Conservation (phyloP, 805 yeast genomes). For the Isabelozyma gotoi region DNA sequence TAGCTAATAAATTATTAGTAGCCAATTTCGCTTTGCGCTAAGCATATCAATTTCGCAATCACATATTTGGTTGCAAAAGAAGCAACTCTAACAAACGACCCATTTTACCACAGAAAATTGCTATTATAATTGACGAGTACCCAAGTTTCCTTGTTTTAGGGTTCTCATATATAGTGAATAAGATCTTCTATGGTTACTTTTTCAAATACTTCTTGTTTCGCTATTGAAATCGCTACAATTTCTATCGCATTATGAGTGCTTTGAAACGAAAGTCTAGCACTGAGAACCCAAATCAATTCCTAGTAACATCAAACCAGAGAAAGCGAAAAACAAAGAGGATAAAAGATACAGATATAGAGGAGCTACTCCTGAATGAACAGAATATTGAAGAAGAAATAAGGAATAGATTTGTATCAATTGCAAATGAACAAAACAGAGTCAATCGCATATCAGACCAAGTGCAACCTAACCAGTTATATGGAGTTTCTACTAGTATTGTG, state of each 20-base stretch:
- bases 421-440: no score
- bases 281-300: no score
- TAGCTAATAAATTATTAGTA: not conserved
- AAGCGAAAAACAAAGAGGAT: no score
- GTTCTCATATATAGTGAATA: not conserved
- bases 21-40: not conserved
- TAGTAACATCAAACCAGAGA: no score
- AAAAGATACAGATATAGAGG: no score
- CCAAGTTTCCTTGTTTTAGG: not conserved
- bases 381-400: not conserved
- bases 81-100: not conserved
- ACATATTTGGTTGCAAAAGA: not conserved
- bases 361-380: not conserved
- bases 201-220: no score
- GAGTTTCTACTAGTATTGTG: no score
- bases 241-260: not conserved
- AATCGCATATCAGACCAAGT: no score
- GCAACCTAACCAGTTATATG: no score
- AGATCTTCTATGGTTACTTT: not conserved
- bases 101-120: no score
- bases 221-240: not conserved
- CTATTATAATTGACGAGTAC: no score
- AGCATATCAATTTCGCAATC: not conserved
- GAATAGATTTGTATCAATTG: not conserved
- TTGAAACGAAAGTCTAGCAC: not conserved